Base-by-base conservation (phyloP, 495 filamentous ascomycete species). In the Annulohypoxylon bovei region DNA sequence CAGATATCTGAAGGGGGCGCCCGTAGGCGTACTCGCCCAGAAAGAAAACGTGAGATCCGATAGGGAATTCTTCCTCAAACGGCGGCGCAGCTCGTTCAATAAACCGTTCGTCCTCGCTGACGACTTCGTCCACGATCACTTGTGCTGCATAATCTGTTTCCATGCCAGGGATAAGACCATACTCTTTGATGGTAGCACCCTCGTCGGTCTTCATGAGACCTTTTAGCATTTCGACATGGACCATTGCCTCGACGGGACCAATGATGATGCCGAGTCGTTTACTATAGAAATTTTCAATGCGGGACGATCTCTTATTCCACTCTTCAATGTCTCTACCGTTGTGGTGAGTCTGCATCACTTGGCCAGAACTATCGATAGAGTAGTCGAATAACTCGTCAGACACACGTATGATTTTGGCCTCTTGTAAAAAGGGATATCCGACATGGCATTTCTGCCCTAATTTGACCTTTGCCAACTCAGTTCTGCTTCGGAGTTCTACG, bases 351-450 rank as follows among this genome's bases (percentile, higher is more conserved):
- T 87, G 80, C 9, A 92, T 80, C 18, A 88, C 82, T 60, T 90
- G 89, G n/a, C 75, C 76, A 16, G 83, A 71, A 33, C 88, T 87
- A 59, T 87, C 86, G 18, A 84, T 80, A 14, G 91, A 79, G 76
- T 98, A 99, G 72, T 93, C 89, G 75, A 98, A 98, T 11, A 98
- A 82, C 77, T 98, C 95, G 75, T 99, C 96, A 1, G 93, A 97
- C 3, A 99, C 92, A 33, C 88, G 87, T 55, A 91, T 84, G 22
- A 98, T 91, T 75, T 93, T 93, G 47, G 92, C 96, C 83, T 99
- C 96, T 72, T 96, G 92, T 68, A 99, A 79, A 80, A 97, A 98
- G 6, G 96, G 96, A 77, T 96, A 99, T 57, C 96, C 96, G 65
- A 98, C 92, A 77, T 93, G 92, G 56, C 96, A 93, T 75, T 88